Percentiles rank a stretch among this genome's conserved stretches.
Evolutionary conservation across 2,329 filamentous ascomycete genomes (phyloP).

Genomic region (Colletotrichum australisinense): DNA sequence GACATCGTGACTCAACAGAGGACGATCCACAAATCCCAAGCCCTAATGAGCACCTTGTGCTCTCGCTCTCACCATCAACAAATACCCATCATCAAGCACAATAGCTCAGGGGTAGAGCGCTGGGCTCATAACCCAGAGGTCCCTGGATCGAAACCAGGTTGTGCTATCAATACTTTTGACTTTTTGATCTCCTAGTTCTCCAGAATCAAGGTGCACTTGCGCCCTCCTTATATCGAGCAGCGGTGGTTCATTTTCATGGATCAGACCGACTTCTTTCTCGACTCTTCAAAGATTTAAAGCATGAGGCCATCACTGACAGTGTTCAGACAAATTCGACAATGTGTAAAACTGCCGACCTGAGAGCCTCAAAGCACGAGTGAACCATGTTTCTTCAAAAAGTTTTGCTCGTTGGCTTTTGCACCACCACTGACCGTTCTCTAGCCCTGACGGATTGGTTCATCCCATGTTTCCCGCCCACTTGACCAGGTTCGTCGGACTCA

Average conservation of each 20-base stretch:
- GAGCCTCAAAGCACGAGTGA: neutral
- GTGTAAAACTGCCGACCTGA: neutral
- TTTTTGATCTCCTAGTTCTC: neutral
- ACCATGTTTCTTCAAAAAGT: neutral
- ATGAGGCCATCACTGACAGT: neutral
- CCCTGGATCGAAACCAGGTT: slow-evolving; percentile 33
- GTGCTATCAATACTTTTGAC: neutral
- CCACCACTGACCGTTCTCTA: neutral
- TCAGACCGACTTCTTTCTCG: neutral
- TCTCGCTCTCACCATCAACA: fast-evolving
- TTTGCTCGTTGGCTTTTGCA: neutral
- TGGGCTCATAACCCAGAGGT: slow-evolving; percentile 34
- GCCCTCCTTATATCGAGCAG: neutral
- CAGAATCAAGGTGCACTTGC: neutral
- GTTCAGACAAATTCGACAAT: neutral
- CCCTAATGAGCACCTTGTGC: neutral
- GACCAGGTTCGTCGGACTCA: neutral
- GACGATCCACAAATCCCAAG: neutral
- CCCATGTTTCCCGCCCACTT: neutral
- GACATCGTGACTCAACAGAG: neutral
- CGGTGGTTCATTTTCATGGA: neutral
- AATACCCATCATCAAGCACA: slow-evolving; percentile 10
- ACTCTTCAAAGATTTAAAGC: neutral
- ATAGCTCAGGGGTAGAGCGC: slow-evolving; percentile 34
- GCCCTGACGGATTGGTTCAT: neutral